Base-by-base conservation (phyloP, 2,329 filamentous ascomycete genomes). In the Beauveria varroae region DNA sequence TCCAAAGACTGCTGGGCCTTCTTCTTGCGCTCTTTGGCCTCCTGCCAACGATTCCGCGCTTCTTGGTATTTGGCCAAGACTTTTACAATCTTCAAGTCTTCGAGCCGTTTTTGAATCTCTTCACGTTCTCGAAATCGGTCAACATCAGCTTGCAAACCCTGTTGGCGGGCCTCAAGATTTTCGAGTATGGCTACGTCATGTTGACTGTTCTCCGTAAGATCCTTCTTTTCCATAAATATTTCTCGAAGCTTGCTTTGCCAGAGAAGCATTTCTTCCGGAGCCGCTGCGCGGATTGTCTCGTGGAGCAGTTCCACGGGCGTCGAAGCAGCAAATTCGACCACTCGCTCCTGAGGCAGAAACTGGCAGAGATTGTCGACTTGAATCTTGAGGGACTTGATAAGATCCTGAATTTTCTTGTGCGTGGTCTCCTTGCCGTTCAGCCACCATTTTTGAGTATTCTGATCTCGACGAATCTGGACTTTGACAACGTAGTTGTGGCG, bases 341-440 rank as follows among this genome's bases (percentile, higher is more conserved):
- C 95, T 67, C 93, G 89, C 71, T 99, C 95, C 73, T 99, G 95
- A 0, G 95, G 95, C 50, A 99, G 78, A 68, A 99, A 99, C 72
- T 99, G 95, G 72, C 95, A 99, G 2, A 99, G 81, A 67, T 99
- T 99, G 77, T 99, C 95, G 65, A 98, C 91, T 73, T 99, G 95
- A 57, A 99, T 98, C 54, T 88, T 88, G 68, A 96, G 86, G 10
- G 80, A 81, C 63, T 79, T 83, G 63, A 88, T 89, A 54, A 96
- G 76, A 10, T 80, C 75, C 67, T 88, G 80, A 7, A 98, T 81
- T 3, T 79, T 79, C 68, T 87, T 88, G 64, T 86, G 83, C 1
- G 80, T 80, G 5, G 79, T 74, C 60, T 82, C 81, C 64, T 80
- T 83, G 46, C 86, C 87, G 70, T 97, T 88, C 37, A 98, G 72